Conservation (phyloP, 2,329 filamentous ascomycete species). For the Trichoderma sp. region DNA sequence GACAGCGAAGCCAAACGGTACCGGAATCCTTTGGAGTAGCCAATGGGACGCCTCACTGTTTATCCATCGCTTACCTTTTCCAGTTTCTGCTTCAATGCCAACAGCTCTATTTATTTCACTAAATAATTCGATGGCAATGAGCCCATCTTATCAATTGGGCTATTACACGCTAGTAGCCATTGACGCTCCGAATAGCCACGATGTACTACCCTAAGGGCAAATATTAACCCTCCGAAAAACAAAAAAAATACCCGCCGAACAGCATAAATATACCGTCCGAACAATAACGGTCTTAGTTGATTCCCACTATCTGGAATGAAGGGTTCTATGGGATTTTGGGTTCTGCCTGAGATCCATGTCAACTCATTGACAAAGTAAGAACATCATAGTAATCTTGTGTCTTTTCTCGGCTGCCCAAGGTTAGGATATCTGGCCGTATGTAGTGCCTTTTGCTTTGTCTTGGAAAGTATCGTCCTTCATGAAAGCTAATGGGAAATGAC, state of each 20-base stretch:
- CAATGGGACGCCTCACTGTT: background rate
- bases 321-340: too few relatives aligned
- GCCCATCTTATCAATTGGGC: too few relatives aligned
- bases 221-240: background rate
- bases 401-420: too few relatives aligned
- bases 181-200: too few relatives aligned
- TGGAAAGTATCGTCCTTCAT: background rate
- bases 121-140: background rate
- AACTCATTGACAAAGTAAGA: too few relatives aligned
- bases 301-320: background rate
- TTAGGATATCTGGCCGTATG: too few relatives aligned
- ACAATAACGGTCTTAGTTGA: accelerated
- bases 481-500: background rate
- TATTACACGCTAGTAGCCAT: too few relatives aligned
- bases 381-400: too few relatives aligned
- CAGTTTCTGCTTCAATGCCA: background rate
- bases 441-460: too few relatives aligned
- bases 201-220: background rate
- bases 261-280: background rate
- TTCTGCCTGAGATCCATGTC: too few relatives aligned
- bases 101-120: background rate
- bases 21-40: background rate
- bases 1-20: too few relatives aligned
- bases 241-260: background rate
- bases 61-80: background rate